Conservation (phyloP, 1,284 basidiomycete species). For the Cryptococcus wingfieldii region DNA sequence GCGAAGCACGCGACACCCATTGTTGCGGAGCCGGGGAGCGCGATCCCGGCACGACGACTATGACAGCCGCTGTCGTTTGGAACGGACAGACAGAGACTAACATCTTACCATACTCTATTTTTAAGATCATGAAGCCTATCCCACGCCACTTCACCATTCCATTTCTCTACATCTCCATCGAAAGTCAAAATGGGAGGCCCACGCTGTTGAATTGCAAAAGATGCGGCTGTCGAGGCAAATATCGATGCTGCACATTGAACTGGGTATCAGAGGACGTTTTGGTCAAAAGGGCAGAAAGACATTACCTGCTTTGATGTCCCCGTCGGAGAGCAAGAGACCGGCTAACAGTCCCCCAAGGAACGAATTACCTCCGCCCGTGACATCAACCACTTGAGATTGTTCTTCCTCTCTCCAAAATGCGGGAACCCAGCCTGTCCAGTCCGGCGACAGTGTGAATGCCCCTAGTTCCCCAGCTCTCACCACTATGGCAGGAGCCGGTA, state of each 20-base stretch:
- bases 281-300: neutral
- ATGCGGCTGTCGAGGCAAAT: constrained; percentile 72
- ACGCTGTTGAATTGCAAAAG: constrained; percentile 75
- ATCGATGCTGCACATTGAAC: constrained; percentile 56
- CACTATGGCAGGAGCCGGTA: constrained; percentile 57
- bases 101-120: neutral
- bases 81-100: neutral
- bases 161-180: constrained; percentile 49
- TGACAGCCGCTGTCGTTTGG: too few species aligned
- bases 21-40: too few species aligned
- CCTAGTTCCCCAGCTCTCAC: constrained; percentile 75
- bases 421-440: constrained; percentile 60
- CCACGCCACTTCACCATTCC: constrained; percentile 61
- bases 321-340: constrained; percentile 59
- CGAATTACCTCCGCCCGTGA: constrained; percentile 83
- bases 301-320: constrained; percentile 64
- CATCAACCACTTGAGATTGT: constrained; percentile 63
- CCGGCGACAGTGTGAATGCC: constrained; percentile 56
- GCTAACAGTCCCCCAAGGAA: constrained; percentile 80
- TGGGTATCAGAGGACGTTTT: neutral
- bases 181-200: constrained; percentile 58
- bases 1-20: too few species aligned
- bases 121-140: constrained; percentile 18
- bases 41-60: too few species aligned
- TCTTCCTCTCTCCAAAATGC: constrained; percentile 64